Evolutionary conservation across 148 eudicot species (phyloP).

Genomic region (Rhododendron mucronatum): DNA sequence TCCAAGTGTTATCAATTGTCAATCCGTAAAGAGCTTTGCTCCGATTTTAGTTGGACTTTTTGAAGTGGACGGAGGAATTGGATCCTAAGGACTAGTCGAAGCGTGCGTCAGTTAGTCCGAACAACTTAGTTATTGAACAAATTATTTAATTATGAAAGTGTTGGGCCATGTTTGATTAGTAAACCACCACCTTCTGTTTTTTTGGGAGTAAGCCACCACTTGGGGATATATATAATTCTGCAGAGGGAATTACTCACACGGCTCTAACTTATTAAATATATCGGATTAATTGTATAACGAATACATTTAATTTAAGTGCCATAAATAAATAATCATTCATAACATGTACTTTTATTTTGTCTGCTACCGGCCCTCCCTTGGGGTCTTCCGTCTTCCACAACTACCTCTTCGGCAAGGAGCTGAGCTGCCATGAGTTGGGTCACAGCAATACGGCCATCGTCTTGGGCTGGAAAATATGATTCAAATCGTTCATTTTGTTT

Average conservation of each 20-base stretch:
- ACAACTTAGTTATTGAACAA: background rate
- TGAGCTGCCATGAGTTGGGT: background rate
- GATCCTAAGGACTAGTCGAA: no score
- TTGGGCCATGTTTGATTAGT: background rate
- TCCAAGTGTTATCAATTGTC: no score
- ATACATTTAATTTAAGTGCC: background rate
- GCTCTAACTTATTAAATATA: background rate
- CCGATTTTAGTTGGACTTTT: background rate
- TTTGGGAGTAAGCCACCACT: background rate
- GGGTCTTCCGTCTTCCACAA: background rate
- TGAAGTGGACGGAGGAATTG: background rate
- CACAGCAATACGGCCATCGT: background rate
- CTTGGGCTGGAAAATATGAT: no score
- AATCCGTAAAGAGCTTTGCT: no score
- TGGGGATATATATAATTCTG: background rate
- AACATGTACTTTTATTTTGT: background rate
- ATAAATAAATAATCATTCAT: background rate
- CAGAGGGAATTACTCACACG: background rate
- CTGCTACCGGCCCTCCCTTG: background rate
- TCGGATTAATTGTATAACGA: background rate
- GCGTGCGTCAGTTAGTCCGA: no score
- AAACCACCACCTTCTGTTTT: background rate
- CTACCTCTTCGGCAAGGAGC: background rate
- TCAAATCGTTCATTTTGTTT: no score
- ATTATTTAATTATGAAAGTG: background rate